Conservation (phyloP, 495 filamentous ascomycete genomes). For the Apodospora peruviana region DNA sequence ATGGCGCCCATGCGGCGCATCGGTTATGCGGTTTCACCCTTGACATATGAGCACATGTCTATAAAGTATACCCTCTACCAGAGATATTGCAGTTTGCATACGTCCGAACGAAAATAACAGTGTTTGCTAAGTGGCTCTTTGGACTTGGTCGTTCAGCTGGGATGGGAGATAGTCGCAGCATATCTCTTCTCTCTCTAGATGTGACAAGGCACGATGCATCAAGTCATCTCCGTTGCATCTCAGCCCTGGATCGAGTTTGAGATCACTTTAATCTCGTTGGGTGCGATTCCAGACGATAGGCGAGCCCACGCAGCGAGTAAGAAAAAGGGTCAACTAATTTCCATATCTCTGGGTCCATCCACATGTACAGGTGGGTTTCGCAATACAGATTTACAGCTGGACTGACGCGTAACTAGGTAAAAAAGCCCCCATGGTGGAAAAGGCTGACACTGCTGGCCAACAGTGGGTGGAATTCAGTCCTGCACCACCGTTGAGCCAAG, state of each 20-base stretch:
- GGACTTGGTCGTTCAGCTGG: background rate
- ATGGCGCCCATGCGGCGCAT: background rate
- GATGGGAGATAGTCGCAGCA: background rate
- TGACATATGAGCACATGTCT: background rate
- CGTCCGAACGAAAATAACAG: background rate
- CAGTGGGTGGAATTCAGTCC: background rate
- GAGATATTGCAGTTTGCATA: background rate
- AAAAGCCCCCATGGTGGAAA: no score
- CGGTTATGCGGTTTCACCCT: background rate
- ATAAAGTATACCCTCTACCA: background rate
- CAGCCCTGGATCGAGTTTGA: background rate
- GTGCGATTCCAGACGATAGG: background rate
- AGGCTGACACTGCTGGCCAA: no score
- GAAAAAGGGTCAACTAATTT: background rate
- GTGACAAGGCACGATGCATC: background rate
- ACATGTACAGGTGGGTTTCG: background rate
- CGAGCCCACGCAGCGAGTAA: background rate
- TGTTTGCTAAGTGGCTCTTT: background rate
- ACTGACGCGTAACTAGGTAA: no score
- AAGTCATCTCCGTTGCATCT: background rate
- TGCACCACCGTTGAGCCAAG: background rate
- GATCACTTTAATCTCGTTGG: background rate
- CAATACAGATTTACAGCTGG: no score
- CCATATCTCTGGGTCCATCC: background rate
- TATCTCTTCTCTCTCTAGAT: background rate